These are phyloP conservation scores for Bothriochloa decipiens DNA, from an alignment of 176 grass and related monocot genomes.

Conservation along the genomic window DNA sequence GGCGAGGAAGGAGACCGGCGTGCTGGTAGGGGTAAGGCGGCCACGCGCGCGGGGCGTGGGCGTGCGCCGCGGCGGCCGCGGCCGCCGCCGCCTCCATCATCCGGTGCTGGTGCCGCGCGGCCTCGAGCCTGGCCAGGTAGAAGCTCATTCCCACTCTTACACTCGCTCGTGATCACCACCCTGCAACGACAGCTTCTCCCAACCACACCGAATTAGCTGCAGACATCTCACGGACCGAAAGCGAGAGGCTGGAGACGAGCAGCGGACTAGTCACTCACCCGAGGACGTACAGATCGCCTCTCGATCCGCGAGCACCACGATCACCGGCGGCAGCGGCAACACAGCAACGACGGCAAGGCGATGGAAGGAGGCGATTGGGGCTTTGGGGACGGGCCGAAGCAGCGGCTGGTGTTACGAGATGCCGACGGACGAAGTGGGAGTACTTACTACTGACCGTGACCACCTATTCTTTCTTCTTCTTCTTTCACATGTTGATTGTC, in stretches of 20 bases:
- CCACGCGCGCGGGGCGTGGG: not conserved
- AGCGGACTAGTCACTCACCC: not conserved
- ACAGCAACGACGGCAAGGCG: not conserved
- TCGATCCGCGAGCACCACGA: not conserved
- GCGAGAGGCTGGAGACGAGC: not conserved
- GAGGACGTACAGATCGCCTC: not conserved
- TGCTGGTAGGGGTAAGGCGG: not conserved
- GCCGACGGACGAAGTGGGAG: too few relatives aligned
- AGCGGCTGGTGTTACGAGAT: too few relatives aligned
- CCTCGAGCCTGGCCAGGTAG: not conserved
- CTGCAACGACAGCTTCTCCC: not conserved
- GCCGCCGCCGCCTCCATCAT: not conserved
- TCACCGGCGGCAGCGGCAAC: not conserved
- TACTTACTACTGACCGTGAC: too few relatives aligned
- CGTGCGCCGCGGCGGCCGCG: not conserved
- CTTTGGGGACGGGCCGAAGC: not conserved
- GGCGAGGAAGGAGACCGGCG: not conserved
- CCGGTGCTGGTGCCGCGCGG: not conserved
- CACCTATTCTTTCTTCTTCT: too few relatives aligned
- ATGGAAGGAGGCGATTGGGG: slow-evolving; percentile 7
- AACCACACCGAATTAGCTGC: not conserved
- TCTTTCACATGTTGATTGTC: too few relatives aligned
- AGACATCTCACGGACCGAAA: not conserved
- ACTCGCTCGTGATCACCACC: not conserved
- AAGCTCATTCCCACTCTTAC: not conserved